Percentiles rank a stretch among this genome's conserved stretches.
Conservation (phyloP, 352 stramenopile genomes). For the Globisporangium yorkense region DNA sequence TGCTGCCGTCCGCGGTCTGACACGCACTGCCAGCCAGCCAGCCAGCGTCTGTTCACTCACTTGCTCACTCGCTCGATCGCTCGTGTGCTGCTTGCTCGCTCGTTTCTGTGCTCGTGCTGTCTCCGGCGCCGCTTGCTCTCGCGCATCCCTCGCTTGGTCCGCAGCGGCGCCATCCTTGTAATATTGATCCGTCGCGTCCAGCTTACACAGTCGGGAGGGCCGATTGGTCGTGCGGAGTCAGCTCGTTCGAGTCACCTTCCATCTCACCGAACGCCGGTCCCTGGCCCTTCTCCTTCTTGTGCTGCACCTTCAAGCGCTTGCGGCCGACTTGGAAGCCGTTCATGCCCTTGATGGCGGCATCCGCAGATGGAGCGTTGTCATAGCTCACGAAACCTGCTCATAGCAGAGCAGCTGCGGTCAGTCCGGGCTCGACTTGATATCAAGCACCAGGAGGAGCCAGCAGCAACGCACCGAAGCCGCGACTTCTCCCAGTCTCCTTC, state of each 20-base stretch:
- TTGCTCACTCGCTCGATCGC: conserved; percentile 1
- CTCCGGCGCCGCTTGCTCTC: neutral
- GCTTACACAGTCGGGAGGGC: conserved; percentile 26
- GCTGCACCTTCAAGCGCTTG: conserved; percentile 96
- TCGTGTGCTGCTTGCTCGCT: neutral
- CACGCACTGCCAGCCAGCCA: no score
- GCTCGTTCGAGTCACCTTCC: conserved; percentile 43
- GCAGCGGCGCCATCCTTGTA: conserved; percentile 9
- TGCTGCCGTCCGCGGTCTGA: neutral
- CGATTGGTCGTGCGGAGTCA: conserved; percentile 23
- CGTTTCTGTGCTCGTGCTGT: conserved; percentile 1
- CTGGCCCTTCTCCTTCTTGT: conserved; percentile 89
- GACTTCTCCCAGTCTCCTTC: conserved; percentile 92
- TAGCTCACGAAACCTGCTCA: conserved; percentile 95
- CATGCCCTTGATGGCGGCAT: conserved; percentile 92
- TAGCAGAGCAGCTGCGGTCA: neutral
- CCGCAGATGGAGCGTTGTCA: conserved; percentile 88
- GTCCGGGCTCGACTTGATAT: neutral
- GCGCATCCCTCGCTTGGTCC: neutral
- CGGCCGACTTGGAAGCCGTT: conserved; percentile 95
- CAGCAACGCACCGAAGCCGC: conserved; percentile 84
- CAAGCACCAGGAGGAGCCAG: neutral
- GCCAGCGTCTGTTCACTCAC: neutral
- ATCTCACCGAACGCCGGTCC: conserved; percentile 64
- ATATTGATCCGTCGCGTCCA: conserved; percentile 14